phyloP scores from a whole-genome alignment of 768 basidiomycete genomes.

The Suillus decipiens region DNA sequence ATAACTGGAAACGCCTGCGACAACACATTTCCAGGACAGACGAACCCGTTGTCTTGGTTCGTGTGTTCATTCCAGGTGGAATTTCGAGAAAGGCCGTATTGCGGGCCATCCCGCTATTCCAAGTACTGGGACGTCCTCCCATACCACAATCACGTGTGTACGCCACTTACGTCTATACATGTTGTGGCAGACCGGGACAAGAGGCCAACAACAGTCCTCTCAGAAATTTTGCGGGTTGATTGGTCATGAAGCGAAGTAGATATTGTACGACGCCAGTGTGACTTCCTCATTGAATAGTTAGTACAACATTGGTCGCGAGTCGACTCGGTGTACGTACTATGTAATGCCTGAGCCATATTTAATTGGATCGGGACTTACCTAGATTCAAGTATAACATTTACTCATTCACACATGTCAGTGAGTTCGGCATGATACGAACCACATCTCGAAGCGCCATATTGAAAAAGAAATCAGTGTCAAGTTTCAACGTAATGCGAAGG shows the following conservation, averaged over 20 bases:
- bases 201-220: slow-evolving; percentile 1
- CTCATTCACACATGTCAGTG: neutral
- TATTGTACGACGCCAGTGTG: neutral
- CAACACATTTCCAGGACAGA: slow-evolving; percentile 18
- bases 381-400: too few species aligned
- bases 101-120: slow-evolving; percentile 26
- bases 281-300: neutral
- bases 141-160: slow-evolving; percentile 1
- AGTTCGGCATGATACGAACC: neutral
- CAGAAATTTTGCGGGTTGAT: neutral
- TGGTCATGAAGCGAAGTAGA: neutral
- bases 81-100: slow-evolving; percentile 29
- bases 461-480: neutral
- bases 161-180: slow-evolving; percentile 28
- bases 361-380: neutral
- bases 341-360: neutral
- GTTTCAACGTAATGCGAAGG: neutral
- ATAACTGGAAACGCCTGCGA: slow-evolving; percentile 27
- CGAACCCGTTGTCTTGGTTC: slow-evolving; percentile 23
- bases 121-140: slow-evolving; percentile 12
- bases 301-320: neutral
- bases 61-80: slow-evolving; percentile 31
- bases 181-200: slow-evolving; percentile 13
- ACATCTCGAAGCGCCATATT: neutral
- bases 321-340: neutral